Evolutionary conservation across 345 rosid species (phyloP).

Genomic region (Erodium maritimum): DNA sequence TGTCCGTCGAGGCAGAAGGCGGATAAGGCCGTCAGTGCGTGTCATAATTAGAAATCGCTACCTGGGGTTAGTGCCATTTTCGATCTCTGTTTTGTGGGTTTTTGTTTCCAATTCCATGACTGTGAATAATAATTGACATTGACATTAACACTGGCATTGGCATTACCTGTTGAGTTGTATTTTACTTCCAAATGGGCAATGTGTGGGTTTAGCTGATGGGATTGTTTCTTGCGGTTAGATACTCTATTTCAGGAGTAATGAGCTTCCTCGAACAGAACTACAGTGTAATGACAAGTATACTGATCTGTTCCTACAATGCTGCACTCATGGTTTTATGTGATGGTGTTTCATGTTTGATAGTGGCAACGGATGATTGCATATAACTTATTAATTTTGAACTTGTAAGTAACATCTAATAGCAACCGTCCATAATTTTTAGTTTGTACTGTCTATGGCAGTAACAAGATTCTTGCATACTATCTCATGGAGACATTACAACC

Average conservation of each 20-base stretch:
- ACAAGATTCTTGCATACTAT: no score
- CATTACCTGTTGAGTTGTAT: neutral
- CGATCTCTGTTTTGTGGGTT: neutral
- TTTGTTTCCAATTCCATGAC: no score
- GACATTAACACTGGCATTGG: neutral
- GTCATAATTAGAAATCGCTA: constrained; percentile 86
- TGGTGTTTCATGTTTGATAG: neutral
- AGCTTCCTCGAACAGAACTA: neutral
- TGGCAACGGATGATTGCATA: no score
- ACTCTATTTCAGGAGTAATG: neutral
- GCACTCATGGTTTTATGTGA: neutral
- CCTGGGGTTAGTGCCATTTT: constrained; percentile 62
- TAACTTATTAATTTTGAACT: no score
- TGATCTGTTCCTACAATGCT: neutral
- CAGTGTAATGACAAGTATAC: neutral
- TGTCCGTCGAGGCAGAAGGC: constrained; percentile 97
- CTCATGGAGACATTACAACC: no score
- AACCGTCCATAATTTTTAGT: no score
- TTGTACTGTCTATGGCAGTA: no score
- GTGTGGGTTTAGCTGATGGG: neutral
- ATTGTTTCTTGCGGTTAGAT: neutral
- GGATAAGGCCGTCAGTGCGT: constrained; percentile 87
- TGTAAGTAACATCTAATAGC: no score
- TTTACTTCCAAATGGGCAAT: neutral
- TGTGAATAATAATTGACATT: constrained; percentile 11